Conservation (phyloP, 2,329 filamentous ascomycete species). For the Ophiostoma sp. region DNA sequence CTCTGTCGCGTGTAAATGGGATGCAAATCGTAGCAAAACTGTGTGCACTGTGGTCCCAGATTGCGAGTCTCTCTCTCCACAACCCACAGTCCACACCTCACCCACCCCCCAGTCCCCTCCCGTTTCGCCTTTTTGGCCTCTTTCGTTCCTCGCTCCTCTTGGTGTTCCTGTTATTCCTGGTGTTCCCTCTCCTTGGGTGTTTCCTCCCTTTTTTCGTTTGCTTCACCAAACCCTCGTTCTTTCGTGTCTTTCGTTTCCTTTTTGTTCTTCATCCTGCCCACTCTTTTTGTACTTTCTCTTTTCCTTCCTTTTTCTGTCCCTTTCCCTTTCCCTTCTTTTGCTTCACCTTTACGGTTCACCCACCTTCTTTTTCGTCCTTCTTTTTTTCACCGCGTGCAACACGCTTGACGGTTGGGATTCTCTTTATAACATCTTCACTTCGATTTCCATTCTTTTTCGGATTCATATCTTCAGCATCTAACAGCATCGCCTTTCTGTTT, state of each 20-base stretch:
- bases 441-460: constrained; percentile 11
- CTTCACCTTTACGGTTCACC: not conserved
- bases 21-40: not conserved
- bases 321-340: not conserved
- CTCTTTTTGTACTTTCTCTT: not conserved
- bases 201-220: constrained; percentile 10
- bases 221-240: not conserved
- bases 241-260: not conserved
- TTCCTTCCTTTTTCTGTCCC: not conserved
- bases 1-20: not conserved
- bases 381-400: constrained; percentile 15
- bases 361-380: not conserved
- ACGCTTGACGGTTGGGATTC: constrained; percentile 9
- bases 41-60: not conserved
- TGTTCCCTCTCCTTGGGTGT: not conserved
- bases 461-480: not conserved
- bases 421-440: constrained; percentile 12
- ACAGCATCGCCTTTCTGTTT: not conserved
- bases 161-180: not conserved
- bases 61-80: not conserved
- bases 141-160: not conserved
- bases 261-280: constrained; percentile 1
- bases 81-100: not conserved
- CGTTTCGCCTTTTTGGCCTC: constrained; percentile 12
- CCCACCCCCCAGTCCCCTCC: not conserved